Evolutionary conservation across 139 green algal genomes (phyloP).

Genomic region (Diplosphaera chodatii): DNA sequence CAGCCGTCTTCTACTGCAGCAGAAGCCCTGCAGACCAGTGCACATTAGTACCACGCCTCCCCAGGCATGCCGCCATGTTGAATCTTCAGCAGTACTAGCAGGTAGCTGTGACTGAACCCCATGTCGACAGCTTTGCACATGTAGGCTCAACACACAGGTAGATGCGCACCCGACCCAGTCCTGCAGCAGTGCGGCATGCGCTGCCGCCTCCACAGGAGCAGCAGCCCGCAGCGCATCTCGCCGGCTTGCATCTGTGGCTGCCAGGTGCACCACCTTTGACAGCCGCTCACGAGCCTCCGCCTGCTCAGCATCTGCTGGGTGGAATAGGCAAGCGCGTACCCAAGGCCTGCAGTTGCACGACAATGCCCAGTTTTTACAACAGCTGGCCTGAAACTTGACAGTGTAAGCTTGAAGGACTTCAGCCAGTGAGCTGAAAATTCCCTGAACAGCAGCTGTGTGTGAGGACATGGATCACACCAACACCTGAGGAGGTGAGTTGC

Average conservation of each 20-base stretch:
- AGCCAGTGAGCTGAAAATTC: too few relatives aligned
- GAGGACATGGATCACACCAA: too few relatives aligned
- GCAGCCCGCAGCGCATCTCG: conserved; percentile 2
- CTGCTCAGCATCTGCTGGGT: background rate
- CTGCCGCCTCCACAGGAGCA: conserved; percentile 11
- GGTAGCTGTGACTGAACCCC: too few relatives aligned
- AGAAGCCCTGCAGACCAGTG: conserved; percentile 6
- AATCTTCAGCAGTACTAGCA: too few relatives aligned
- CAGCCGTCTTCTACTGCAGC: background rate
- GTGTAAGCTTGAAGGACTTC: too few relatives aligned
- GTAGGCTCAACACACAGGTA: too few relatives aligned
- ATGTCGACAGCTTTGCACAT: too few relatives aligned
- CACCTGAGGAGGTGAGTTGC: conserved; percentile 12
- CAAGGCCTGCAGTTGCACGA: conserved; percentile 23
- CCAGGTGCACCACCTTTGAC: background rate
- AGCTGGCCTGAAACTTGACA: too few relatives aligned
- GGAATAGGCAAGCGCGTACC: conserved; percentile 15
- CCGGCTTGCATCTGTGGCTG: background rate
- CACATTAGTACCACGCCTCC: too few relatives aligned
- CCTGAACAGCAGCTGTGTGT: too few relatives aligned
- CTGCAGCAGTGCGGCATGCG: background rate
- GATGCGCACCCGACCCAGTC: conserved; percentile 15
- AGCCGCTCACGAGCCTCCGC: conserved; percentile 1
- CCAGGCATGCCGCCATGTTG: too few relatives aligned
- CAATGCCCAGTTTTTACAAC: too few relatives aligned